Evolutionary conservation across 2,329 filamentous ascomycete genomes (phyloP).

Genomic region (Pyrenochaeta sp.): DNA sequence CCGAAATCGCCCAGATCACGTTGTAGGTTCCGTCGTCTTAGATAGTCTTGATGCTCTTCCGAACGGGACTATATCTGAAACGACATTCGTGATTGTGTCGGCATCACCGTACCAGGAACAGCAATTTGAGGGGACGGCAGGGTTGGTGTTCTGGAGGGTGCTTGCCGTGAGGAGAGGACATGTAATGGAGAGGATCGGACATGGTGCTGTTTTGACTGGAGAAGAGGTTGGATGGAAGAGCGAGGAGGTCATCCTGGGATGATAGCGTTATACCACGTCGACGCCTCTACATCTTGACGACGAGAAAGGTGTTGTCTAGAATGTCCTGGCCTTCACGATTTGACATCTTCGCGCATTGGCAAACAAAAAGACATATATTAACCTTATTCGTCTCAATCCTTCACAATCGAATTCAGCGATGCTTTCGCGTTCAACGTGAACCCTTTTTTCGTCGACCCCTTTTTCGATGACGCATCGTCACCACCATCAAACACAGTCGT

Average conservation of each 20-base stretch:
- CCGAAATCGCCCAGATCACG: neutral
- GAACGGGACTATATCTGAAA: neutral
- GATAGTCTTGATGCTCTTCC: neutral
- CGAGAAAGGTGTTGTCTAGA: no score
- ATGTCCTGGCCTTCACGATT: no score
- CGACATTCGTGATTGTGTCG: neutral
- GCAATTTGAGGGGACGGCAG: neutral
- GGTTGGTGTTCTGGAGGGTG: neutral
- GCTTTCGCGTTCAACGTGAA: neutral
- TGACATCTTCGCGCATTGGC: no score
- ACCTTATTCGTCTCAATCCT: no score
- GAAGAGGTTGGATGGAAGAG: neutral
- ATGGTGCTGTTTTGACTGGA: neutral
- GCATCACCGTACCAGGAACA: neutral
- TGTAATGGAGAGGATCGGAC: neutral
- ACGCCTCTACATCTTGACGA: no score
- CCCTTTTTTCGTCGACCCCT: slow-evolving; percentile 1
- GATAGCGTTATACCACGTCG: neutral
- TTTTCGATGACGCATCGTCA: slow-evolving; percentile 1
- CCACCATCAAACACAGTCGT: slow-evolving; percentile 3
- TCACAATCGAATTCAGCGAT: slow-evolving; percentile 2
- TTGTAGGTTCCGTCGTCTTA: neutral
- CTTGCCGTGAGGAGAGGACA: neutral
- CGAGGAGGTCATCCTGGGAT: neutral
- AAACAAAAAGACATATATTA: no score